phyloP scores from a whole-genome alignment of 805 yeast genomes.

The Starmerella vitae region DNA sequence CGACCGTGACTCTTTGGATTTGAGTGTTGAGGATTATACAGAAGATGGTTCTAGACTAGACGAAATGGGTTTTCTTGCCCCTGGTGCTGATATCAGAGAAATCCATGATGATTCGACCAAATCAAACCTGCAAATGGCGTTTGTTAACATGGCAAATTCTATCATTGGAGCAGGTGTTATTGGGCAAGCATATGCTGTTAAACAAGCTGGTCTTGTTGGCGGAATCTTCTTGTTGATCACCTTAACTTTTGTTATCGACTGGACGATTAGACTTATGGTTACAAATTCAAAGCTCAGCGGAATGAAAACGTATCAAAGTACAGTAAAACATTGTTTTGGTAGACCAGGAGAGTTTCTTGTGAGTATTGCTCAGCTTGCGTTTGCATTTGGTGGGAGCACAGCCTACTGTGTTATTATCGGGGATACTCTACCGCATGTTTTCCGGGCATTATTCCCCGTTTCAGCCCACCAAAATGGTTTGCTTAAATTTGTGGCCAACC shows the following conservation, averaged over 20 bases:
- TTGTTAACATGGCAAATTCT: slow-evolving; percentile 93
- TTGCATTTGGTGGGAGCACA: slow-evolving; percentile 89
- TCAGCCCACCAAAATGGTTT: slow-evolving; percentile 22
- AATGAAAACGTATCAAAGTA: slow-evolving; percentile 67
- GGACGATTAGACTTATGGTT: slow-evolving; percentile 70
- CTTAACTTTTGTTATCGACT: slow-evolving; percentile 64
- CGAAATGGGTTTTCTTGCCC: neutral
- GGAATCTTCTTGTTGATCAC: slow-evolving; percentile 49
- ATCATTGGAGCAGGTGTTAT: slow-evolving; percentile 93
- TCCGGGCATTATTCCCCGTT: slow-evolving; percentile 48
- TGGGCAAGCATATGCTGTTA: slow-evolving; percentile 82
- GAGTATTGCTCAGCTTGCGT: slow-evolving; percentile 64
- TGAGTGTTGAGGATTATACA: neutral
- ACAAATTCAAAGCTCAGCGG: slow-evolving; percentile 69
- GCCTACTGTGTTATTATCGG: slow-evolving; percentile 93
- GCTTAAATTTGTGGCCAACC: slow-evolving; percentile 42
- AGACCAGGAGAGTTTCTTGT: slow-evolving; percentile 51
- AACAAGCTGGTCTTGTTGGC: slow-evolving; percentile 64
- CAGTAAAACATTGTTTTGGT: slow-evolving; percentile 71
- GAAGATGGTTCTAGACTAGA: neutral
- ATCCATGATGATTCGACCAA: slow-evolving; percentile 27
- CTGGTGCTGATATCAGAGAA: slow-evolving; percentile 5
- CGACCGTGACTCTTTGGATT: too few species aligned
- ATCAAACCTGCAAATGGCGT: slow-evolving; percentile 68
- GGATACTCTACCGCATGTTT: slow-evolving; percentile 84